phyloP scores from a whole-genome alignment of 768 basidiomycete species.

The Daedaleopsis sinensis region DNA sequence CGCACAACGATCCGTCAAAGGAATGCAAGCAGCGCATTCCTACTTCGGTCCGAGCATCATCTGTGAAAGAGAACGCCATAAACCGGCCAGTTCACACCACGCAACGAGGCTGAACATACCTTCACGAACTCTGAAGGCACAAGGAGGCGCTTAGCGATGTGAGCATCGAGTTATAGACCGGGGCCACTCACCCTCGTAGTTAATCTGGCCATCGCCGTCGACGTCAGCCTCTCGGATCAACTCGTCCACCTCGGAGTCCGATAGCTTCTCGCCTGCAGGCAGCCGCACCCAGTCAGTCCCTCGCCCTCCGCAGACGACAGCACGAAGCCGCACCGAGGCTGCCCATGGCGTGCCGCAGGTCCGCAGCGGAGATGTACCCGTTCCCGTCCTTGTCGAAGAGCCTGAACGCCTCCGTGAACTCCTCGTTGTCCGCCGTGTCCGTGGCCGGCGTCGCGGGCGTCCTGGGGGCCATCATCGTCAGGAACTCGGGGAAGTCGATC shows the following conservation, averaged over 20 bases:
- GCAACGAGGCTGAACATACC: conserved; percentile 41
- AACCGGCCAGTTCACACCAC: too few relatives aligned
- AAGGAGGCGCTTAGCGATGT: conserved; percentile 4
- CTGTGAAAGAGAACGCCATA: too few relatives aligned
- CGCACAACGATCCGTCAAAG: too few relatives aligned
- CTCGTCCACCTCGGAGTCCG: conserved; percentile 88
- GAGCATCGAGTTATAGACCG: conserved; percentile 9
- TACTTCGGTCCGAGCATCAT: too few relatives aligned
- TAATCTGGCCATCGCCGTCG: conserved; percentile 93
- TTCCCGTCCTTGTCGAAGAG: conserved; percentile 97
- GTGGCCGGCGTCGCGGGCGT: conserved; percentile 85
- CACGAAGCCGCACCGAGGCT: conserved; percentile 65
- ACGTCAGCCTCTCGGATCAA: conserved; percentile 97
- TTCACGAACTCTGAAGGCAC: conserved; percentile 71
- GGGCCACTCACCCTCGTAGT: conserved; percentile 73
- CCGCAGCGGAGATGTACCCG: conserved; percentile 84
- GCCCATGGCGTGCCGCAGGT: conserved; percentile 90
- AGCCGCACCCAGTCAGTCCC: background rate
- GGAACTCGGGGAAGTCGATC: conserved; percentile 82
- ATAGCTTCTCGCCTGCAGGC: conserved; percentile 75
- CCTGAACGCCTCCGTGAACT: conserved; percentile 96
- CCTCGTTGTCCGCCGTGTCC: conserved; percentile 81
- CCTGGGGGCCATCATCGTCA: conserved; percentile 84
- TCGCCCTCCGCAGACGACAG: background rate
- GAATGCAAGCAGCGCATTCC: too few relatives aligned